phyloP scores from a whole-genome alignment of 164 flowering plant genomes.

The grape (Vitis vinifera) region DNA sequence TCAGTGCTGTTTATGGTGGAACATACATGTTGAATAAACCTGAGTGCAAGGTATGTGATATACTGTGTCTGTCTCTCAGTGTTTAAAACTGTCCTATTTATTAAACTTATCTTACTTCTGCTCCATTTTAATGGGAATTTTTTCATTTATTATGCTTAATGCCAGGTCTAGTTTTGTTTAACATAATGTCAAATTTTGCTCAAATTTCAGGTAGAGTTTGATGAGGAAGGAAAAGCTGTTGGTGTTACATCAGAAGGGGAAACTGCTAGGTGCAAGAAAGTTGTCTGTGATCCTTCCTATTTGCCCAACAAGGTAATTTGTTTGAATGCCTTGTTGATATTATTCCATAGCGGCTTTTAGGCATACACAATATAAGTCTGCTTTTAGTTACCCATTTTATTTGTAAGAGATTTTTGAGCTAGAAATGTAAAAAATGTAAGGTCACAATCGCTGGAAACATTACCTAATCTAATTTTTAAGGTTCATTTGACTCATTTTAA shows the following conservation, averaged over 20 bases:
- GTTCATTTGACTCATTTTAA: too few relatives aligned
- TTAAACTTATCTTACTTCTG: not conserved
- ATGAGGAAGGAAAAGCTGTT: conserved; percentile 76
- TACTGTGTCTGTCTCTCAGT: not conserved
- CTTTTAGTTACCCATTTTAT: too few relatives aligned
- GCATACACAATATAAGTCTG: too few relatives aligned
- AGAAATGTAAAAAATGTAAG: too few relatives aligned
- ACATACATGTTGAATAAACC: conserved; percentile 96
- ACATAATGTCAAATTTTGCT: not conserved
- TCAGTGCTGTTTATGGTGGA: conserved; percentile 98
- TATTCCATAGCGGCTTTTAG: not conserved
- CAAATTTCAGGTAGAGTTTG: conserved; percentile 72
- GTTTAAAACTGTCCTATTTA: not conserved
- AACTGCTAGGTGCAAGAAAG: conserved; percentile 91
- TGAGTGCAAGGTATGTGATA: conserved; percentile 79
- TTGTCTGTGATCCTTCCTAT: conserved; percentile 98
- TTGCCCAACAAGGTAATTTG: conserved; percentile 76
- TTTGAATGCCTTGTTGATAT: not conserved
- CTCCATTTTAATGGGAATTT: not conserved
- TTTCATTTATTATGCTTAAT: not conserved
- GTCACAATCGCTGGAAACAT: too few relatives aligned
- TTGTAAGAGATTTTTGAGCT: too few relatives aligned
- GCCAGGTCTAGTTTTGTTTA: not conserved
- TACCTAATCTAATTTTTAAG: too few relatives aligned
- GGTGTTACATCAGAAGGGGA: conserved; percentile 98